Conservation (phyloP, 441 rosid species). For the Eruca vesicaria region DNA sequence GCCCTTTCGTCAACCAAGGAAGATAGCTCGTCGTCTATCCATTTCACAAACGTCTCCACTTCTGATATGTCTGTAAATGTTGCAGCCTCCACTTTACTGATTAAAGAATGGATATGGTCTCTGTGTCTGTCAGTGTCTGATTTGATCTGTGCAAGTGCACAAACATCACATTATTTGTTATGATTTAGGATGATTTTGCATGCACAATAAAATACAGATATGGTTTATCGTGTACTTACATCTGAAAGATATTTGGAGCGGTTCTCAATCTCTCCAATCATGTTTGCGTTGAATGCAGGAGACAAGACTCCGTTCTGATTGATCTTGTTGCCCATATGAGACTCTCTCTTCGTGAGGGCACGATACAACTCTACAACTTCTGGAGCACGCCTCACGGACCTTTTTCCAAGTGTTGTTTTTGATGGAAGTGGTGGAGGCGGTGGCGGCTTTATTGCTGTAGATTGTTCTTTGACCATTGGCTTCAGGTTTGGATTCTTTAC, state of each 20-base stretch:
- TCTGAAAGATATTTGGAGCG: slow-evolving; percentile 85
- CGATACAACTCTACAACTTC: slow-evolving; percentile 86
- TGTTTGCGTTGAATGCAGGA: slow-evolving; percentile 50
- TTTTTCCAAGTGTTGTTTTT: slow-evolving; percentile 45
- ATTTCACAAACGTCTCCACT: slow-evolving; percentile 60
- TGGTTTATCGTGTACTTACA: slow-evolving; percentile 50
- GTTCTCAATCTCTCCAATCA: slow-evolving; percentile 97
- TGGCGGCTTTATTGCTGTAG: slow-evolving; percentile 44
- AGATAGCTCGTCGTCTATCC: slow-evolving; percentile 66
- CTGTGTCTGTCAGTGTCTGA: slow-evolving; percentile 59
- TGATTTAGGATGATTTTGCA: background rate
- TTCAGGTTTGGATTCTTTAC: slow-evolving; percentile 29
- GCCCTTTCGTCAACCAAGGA: slow-evolving; percentile 76
- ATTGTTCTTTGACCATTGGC: slow-evolving; percentile 35
- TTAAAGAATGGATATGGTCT: slow-evolving; percentile 53
- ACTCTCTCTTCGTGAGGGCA: slow-evolving; percentile 63
- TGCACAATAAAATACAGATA: background rate
- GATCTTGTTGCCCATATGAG: slow-evolving; percentile 44
- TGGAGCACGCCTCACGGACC: slow-evolving; percentile 70
- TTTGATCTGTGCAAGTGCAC: slow-evolving; percentile 51
- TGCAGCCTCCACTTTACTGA: slow-evolving; percentile 59
- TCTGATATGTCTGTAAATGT: slow-evolving; percentile 52
- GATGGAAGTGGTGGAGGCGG: slow-evolving; percentile 84
- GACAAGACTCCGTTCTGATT: slow-evolving; percentile 40
- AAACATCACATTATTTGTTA: background rate